Base-by-base conservation (phyloP, 2,329 filamentous ascomycete genomes). In the Xylariaceae sp. region DNA sequence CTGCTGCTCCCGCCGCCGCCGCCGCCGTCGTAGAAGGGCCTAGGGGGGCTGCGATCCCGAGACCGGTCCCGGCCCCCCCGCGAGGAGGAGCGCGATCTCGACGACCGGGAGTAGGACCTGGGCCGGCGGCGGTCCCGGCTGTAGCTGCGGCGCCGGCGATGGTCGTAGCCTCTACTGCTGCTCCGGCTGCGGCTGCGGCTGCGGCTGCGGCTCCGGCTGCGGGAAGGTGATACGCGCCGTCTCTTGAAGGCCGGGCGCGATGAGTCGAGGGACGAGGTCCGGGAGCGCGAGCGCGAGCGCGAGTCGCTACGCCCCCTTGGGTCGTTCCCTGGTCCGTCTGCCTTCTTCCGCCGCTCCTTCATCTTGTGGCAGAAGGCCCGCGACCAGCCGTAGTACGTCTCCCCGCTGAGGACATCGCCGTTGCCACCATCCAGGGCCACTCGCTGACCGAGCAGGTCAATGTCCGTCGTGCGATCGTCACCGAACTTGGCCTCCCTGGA, bases 351-450 rank as follows among this genome's bases (percentile, higher is more conserved):
- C 23, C 72, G 65, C 32, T 67, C 61, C 58, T 81, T 86, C 82
- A 92, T 92, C 51, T 82, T 83, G 45, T 85, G 69, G 53, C 85
- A 93, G 46, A 94, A 92, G 1, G 67, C 65, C 24, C 75, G 72
- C 5, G 86, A 90, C 88, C 88, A 94, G 40, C 87, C 88, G 53
- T 93, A 93, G 56, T 93, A 93, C 1, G 83, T 85, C 42, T 85
- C 79, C 2, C 79, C 80, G 5, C 70, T 67, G 5, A 79, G 54
- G 2, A 80, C 60, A 3, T 82, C 75, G 1, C 79, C 79, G 0
- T 75, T 81, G n/a, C 75, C 61, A 44, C 80, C 75, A 46, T 87
- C 77, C 3, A 75, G 56, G 13, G 78, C 61, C 33, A 86, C 64
- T 12, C 70, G 61, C 53, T 92, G 81, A 9, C 86, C 87, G 38